A percentile compares a stretch with the other conserved stretches of the same genome.
Conservation (phyloP, 148 eudicot genomes). For the Mesembryanthemum crystallinum region DNA sequence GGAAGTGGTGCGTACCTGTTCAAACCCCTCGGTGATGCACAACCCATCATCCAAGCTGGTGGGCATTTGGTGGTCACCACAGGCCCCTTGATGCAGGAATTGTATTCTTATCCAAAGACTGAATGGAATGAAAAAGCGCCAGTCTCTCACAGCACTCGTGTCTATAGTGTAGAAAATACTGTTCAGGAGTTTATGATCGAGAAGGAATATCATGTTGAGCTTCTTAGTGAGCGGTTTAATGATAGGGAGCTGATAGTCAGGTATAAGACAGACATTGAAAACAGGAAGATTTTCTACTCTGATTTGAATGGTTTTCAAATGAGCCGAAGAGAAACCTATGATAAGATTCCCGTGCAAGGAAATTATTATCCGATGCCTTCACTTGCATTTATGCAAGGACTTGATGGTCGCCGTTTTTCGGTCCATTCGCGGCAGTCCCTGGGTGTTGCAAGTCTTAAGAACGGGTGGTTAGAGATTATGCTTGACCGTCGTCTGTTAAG, state of each 20-base stretch:
- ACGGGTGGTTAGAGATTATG: slow-evolving; percentile 93
- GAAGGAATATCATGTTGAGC: slow-evolving; percentile 96
- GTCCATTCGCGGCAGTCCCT: slow-evolving; percentile 84
- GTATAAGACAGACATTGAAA: slow-evolving; percentile 77
- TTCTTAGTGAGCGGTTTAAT: slow-evolving; percentile 53
- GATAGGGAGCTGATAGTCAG: slow-evolving; percentile 82
- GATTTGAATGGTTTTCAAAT: slow-evolving; percentile 96
- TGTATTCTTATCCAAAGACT: slow-evolving; percentile 74
- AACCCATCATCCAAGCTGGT: slow-evolving; percentile 46
- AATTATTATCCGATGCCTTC: slow-evolving; percentile 99
- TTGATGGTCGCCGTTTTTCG: slow-evolving; percentile 74
- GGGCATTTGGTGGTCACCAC: slow-evolving; percentile 61
- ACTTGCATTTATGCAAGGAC: slow-evolving; percentile 82
- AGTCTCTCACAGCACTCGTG: slow-evolving; percentile 79
- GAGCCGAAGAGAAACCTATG: slow-evolving; percentile 95
- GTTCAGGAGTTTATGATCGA: slow-evolving; percentile 74
- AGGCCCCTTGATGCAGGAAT: slow-evolving; percentile 83
- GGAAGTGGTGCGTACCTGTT: slow-evolving; percentile 95
- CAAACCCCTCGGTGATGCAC: slow-evolving; percentile 79
- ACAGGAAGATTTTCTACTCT: slow-evolving; percentile 66
- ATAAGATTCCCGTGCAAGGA: slow-evolving; percentile 92
- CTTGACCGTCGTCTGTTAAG: slow-evolving; percentile 75
- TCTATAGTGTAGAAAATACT: slow-evolving; percentile 53
- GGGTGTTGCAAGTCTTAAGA: slow-evolving; percentile 82
- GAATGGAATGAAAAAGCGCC: slow-evolving; percentile 66